These are phyloP conservation scores for Fusarium buxicola DNA, from an alignment of 2,329 filamentous ascomycete species.

Conservation along the genomic window DNA sequence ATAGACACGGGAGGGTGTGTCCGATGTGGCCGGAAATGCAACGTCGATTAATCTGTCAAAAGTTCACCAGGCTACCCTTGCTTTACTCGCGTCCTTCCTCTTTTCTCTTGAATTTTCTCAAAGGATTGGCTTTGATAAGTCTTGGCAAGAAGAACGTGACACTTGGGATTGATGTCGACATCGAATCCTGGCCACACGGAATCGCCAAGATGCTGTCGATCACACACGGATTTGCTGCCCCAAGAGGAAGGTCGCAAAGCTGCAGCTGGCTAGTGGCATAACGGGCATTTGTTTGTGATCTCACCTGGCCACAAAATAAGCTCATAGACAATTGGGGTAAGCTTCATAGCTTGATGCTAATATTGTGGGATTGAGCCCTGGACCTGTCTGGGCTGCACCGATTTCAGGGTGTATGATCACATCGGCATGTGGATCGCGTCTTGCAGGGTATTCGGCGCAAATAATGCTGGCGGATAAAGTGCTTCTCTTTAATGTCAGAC, in stretches of 20 bases:
- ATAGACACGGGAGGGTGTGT: background rate
- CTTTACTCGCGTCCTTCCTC: conserved; percentile 9
- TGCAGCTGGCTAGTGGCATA: background rate
- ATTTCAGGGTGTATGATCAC: background rate
- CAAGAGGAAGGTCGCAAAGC: conserved; percentile 29
- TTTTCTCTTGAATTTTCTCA: background rate
- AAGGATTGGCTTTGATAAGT: background rate
- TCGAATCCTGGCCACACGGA: conserved; percentile 16
- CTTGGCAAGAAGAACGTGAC: background rate
- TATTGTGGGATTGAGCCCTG: background rate
- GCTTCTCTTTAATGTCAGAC: too few species aligned
- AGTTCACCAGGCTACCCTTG: conserved; percentile 3
- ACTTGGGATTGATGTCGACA: conserved; percentile 24
- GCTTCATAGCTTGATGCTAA: conserved; percentile 19
- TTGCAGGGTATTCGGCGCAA: background rate
- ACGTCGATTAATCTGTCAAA: conserved; percentile 7
- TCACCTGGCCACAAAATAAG: conserved; percentile 30
- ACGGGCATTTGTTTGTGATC: conserved; percentile 11
- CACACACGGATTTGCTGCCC: conserved; percentile 11
- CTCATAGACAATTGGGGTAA: conserved; percentile 29
- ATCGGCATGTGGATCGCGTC: conserved; percentile 1
- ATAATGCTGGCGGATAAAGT: too few species aligned
- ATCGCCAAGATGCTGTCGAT: conserved; percentile 26
- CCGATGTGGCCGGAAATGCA: conserved; percentile 11
- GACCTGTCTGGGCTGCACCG: background rate